Base-by-base conservation (phyloP, 108 stramenopile species). In the Cyclostephanos tholiformis region DNA sequence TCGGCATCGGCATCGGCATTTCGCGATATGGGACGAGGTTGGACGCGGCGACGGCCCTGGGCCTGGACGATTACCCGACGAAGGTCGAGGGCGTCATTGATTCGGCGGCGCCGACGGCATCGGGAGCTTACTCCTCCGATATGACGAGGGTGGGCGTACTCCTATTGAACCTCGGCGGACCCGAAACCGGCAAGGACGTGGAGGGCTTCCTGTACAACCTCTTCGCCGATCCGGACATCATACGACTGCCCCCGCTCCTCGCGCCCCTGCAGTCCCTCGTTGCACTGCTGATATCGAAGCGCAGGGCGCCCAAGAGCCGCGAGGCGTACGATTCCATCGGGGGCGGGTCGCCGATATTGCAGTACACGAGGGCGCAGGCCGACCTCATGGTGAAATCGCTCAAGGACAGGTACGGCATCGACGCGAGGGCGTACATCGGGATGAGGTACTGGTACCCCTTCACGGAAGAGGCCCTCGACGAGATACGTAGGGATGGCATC, bases 391-490 rank as follows among this genome's bases (percentile, higher is more conserved):
- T 69, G 7, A 39, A 93, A 63, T 84, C 84, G 2, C 48, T 97
- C 13, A 56, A 82, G 48, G 69, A 82, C 2, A 80, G 82, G 55
- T 84, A 91, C 69, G 84, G 69, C n/a, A 41, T 93, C 23, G 72
- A 83, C 4, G 93, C 91, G 36, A 93, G 93, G 72, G 90, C 94
- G 44, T 99, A 98, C 83, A 90, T 99, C 43, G 98, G 96, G 25
- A 99, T 99, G 98, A 88, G 98, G 48, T 99, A 99, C 77, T 99
- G 98, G 98, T 88, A 98, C 65, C 98, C 98, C 5, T 98, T 92
- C 76, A 98, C 98, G 30, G 97, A 98, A 75, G 89, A 93, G 62
- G 98, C 97, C 0, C 64, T 99, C 72, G 86, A 91, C 17, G 67
- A 89, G 67, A 95, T 97, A 75, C 74, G 77, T 26, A 68, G 79